These are phyloP conservation scores for Yamadazyma membranifaciens DNA, from an alignment of 1,139 yeast species.

Conservation along the genomic window DNA sequence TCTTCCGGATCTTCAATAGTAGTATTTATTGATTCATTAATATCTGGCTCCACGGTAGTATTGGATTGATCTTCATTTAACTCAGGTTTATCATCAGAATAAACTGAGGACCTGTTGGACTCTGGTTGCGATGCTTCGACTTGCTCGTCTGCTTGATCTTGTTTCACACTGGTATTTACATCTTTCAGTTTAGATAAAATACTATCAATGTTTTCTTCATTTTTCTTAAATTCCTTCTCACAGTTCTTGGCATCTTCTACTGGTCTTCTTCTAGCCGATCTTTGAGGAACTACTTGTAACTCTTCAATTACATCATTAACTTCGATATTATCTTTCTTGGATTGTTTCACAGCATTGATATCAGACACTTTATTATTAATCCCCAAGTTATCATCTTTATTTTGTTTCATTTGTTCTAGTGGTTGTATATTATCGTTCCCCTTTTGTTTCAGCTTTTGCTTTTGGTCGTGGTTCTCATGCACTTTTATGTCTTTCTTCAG, in stretches of 20 bases:
- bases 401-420: too few species aligned
- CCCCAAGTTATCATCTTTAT: too few species aligned
- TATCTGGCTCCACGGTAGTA: not conserved
- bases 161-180: not conserved
- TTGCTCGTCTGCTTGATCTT: not conserved
- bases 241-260: slow-evolving; percentile 3
- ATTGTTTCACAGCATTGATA: too few species aligned
- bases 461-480: too few species aligned
- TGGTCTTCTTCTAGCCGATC: slow-evolving; percentile 11
- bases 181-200: too few species aligned
- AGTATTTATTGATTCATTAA: slow-evolving; percentile 7
- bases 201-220: not conserved
- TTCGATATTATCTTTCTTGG: not conserved
- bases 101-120: slow-evolving; percentile 20
- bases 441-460: too few species aligned
- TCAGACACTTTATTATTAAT: too few species aligned
- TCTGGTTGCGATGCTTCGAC: not conserved
- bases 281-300: slow-evolving; percentile 9
- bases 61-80: slow-evolving; percentile 3
- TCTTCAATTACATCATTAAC: slow-evolving; percentile 2
- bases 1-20: slow-evolving; percentile 6
- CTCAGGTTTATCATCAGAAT: slow-evolving; percentile 17
- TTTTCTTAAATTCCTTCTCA: not conserved
- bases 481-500: too few species aligned
- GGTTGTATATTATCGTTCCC: too few species aligned